Conservation (phyloP, 495 filamentous ascomycete species). For the Rhypophila decipiens region DNA sequence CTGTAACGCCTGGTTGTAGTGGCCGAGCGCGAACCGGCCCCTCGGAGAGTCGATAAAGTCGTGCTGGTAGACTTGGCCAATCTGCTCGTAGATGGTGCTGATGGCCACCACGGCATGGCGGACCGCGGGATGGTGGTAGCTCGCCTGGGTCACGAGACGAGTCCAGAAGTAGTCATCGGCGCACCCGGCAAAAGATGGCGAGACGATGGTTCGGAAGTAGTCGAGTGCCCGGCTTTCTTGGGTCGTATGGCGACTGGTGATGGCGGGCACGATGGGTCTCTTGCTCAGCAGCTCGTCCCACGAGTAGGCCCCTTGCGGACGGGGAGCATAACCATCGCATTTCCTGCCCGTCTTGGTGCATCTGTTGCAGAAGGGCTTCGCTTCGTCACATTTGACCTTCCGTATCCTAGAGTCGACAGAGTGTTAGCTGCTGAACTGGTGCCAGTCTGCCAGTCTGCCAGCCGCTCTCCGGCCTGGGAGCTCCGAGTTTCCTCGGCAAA, state of each 20-base stretch:
- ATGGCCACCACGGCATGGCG: slow-evolving; percentile 50
- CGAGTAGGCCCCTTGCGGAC: slow-evolving; percentile 9
- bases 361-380: slow-evolving; percentile 24
- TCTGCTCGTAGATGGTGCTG: slow-evolving; percentile 26
- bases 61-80: slow-evolving; percentile 14
- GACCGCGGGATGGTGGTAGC: slow-evolving; percentile 44
- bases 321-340: slow-evolving; percentile 26
- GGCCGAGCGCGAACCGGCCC: slow-evolving; percentile 20
- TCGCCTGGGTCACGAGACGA: slow-evolving; percentile 42
- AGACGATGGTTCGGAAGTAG: slow-evolving; percentile 36
- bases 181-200: slow-evolving; percentile 32
- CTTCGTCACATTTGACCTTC: slow-evolving; percentile 36
- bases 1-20: slow-evolving; percentile 31
- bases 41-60: slow-evolving; percentile 10
- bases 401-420: slow-evolving; percentile 14
- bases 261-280: slow-evolving; percentile 17
- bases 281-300: slow-evolving; percentile 20
- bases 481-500: no score
- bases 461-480: no score
- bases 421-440: no score
- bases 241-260: slow-evolving; percentile 13
- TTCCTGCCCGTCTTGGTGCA: slow-evolving; percentile 23
- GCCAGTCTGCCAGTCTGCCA: no score
- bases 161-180: slow-evolving; percentile 49
- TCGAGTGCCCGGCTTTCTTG: slow-evolving; percentile 32